Base-by-base conservation (phyloP, 371 early-diverging fungal species). In the Nematocida minor region DNA sequence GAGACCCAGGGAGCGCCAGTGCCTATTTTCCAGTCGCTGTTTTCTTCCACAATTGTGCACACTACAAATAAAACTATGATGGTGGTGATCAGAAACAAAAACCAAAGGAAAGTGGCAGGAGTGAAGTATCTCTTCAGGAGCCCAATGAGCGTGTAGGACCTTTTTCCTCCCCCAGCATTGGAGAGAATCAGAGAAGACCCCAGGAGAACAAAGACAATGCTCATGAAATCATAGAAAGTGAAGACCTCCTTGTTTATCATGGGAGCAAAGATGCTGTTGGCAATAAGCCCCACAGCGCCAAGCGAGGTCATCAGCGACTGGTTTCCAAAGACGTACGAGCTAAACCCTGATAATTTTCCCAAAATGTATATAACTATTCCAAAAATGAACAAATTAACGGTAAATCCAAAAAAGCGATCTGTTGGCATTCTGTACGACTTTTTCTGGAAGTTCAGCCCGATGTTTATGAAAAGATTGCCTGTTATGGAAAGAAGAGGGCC, bases 381-480 rank as follows among this genome's bases (percentile, higher is more conserved):
- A 7, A 89, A 62, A 81, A 29, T 22, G 84, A 84, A 67, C 64
- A 83, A 47, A 36, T 60, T 79, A 7, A 81, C 25, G 11, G 25
- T 69, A 79, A 79, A 3, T 31, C 51, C 67, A 55, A 68, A 44
- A 38, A 82, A 11, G 44, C 55, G 67, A 2, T 71, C 36, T 31
- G 49, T 36, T 9, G 32, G n/a, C 55, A 88, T 87, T 7, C 87
- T 85, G 29, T 91, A 88, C 0, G 91, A 90, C 53, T 88, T 87
- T 78, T 92, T 92, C 83, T 92, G 93, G 53, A 91, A 82, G 78
- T 92, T 92, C 38, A 92, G 83, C n/a, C 93, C 93, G 57, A 91
- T 71, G 82, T 91, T 92, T 34, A 90, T 86, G 2, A 88, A 83
- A 14, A 89, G 83, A 36, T 91, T 90, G 46, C 91, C 91, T 31